Conservation (phyloP, 2,329 filamentous ascomycete species). For the Verticillium alfalfae region DNA sequence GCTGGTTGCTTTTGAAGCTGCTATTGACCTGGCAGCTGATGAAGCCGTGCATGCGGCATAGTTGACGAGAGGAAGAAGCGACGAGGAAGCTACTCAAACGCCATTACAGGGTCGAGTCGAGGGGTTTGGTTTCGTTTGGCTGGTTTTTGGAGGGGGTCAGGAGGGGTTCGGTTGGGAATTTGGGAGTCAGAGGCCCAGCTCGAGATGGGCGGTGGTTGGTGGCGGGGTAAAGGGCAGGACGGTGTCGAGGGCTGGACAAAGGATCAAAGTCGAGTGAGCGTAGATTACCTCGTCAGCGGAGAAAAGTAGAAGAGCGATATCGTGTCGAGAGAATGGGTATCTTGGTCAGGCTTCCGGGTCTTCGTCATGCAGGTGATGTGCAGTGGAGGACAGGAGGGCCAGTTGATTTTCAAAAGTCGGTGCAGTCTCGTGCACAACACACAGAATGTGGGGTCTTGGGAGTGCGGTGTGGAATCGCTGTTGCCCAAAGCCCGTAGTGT, state of each 20-base stretch:
- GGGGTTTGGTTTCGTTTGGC: conserved; percentile 1
- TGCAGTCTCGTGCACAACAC: conserved; percentile 3
- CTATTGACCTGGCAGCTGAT: conserved; percentile 37
- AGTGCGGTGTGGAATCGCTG: not conserved
- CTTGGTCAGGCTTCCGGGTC: not conserved
- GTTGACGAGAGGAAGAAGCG: conserved; percentile 20
- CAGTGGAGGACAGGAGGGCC: not conserved
- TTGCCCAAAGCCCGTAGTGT: not conserved
- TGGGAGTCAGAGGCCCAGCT: not conserved
- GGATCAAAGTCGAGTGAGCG: not conserved
- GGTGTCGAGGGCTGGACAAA: not conserved
- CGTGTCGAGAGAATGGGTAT: not conserved
- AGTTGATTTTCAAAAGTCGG: not conserved
- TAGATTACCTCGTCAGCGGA: not conserved
- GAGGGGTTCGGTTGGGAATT: not conserved
- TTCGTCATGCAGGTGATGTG: not conserved
- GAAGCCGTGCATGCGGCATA: conserved; percentile 34
- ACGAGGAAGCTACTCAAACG: conserved; percentile 32
- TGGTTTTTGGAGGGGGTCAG: not conserved
- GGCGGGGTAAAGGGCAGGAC: not conserved
- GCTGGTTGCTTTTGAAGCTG: conserved; percentile 21
- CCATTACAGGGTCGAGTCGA: conserved; percentile 25
- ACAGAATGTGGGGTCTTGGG: not conserved
- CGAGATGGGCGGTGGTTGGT: not conserved
- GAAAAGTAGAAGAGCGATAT: not conserved